phyloP scores from a whole-genome alignment of 352 stramenopile genomes.

The Phytophthora sp. region DNA sequence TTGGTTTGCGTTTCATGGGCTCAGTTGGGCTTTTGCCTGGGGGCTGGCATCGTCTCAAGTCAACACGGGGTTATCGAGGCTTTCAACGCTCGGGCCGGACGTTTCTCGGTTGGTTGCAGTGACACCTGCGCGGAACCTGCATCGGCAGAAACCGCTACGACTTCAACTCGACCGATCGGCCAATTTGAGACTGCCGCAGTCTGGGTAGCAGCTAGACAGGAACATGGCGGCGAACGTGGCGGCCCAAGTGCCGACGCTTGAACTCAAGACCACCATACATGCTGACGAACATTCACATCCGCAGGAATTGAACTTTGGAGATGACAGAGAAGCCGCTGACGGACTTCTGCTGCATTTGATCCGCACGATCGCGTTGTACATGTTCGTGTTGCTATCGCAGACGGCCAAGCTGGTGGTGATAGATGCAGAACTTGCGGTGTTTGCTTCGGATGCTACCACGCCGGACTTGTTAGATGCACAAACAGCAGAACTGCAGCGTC shows the following conservation, averaged over 20 bases:
- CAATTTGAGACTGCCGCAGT: slow-evolving; percentile 8
- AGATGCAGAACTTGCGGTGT: slow-evolving; percentile 42
- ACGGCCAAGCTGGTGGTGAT: slow-evolving; percentile 31
- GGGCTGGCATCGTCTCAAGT: slow-evolving; percentile 15
- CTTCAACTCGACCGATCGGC: slow-evolving; percentile 15
- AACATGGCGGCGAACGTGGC: neutral
- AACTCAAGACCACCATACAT: neutral
- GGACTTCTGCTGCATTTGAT: slow-evolving; percentile 66
- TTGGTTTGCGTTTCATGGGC: slow-evolving; percentile 11
- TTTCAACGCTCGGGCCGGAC: neutral
- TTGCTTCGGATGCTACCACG: slow-evolving; percentile 21
- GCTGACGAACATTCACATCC: slow-evolving; percentile 4
- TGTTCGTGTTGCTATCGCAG: slow-evolving; percentile 63
- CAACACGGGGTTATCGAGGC: neutral
- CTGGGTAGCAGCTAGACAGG: neutral
- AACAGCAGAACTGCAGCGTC: slow-evolving; percentile 27
- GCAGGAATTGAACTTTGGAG: neutral
- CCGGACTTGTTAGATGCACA: slow-evolving; percentile 40
- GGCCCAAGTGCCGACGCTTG: neutral
- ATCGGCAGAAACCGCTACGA: slow-evolving; percentile 13
- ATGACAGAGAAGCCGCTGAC: slow-evolving; percentile 14
- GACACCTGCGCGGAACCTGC: neutral
- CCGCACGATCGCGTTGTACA: slow-evolving; percentile 63
- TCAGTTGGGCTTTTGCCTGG: slow-evolving; percentile 15
- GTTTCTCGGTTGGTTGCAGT: slow-evolving; percentile 19